Percentiles rank a stretch among this genome's conserved stretches.
phyloP scores from a whole-genome alignment of 2,329 filamentous ascomycete genomes.

The Botrytis fabae region DNA sequence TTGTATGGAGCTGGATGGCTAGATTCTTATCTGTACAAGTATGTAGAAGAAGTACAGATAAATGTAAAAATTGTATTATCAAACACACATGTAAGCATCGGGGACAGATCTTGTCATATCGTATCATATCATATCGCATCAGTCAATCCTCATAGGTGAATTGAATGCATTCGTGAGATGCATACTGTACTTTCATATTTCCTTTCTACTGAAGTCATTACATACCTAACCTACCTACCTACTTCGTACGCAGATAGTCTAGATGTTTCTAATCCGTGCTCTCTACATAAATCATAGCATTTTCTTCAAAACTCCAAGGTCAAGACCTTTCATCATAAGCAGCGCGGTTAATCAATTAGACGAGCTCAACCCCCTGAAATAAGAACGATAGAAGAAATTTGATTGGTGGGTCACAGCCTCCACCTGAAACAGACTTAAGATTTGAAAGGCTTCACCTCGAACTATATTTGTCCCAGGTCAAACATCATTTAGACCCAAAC shows the following conservation, averaged over 20 bases:
- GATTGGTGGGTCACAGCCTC: constrained; percentile 15
- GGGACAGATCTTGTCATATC: no score
- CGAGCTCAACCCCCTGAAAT: constrained; percentile 17
- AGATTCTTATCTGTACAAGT: not conserved
- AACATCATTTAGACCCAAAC: constrained; percentile 13
- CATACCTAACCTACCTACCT: not conserved
- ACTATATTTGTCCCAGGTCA: constrained; percentile 19
- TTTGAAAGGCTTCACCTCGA: constrained; percentile 16
- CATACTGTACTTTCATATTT: not conserved
- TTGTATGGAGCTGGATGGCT: constrained; percentile 5
- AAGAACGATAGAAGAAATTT: not conserved
- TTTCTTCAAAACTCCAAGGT: constrained; percentile 6
- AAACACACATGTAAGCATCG: not conserved
- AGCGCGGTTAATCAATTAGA: constrained; percentile 22
- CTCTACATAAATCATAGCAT: not conserved
- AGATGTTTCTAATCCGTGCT: not conserved
- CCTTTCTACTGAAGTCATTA: not conserved
- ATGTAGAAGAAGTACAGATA: not conserved
- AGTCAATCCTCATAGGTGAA: not conserved
- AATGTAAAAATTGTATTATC: not conserved
- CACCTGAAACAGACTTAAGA: constrained; percentile 22
- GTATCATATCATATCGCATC: not conserved
- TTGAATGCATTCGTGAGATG: not conserved
- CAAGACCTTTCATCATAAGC: not conserved
- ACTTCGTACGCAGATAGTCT: not conserved